Percentiles rank a stretch among this genome's conserved stretches.
These are phyloP conservation scores for Penicillium occitanis DNA, from an alignment of 2,329 filamentous ascomycete genomes.

Conservation along the genomic window DNA sequence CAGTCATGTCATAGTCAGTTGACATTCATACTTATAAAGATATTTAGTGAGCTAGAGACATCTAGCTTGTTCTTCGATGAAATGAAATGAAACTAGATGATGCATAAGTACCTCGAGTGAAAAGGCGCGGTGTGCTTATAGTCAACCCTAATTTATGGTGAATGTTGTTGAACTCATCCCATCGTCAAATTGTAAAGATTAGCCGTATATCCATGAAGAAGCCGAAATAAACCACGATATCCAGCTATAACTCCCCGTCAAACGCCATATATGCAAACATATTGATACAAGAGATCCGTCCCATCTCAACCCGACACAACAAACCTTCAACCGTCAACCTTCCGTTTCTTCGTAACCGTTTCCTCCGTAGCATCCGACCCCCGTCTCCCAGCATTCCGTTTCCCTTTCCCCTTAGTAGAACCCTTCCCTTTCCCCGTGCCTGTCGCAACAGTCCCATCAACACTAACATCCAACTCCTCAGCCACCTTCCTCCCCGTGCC, in stretches of 20 bases:
- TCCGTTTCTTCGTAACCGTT: slow-evolving; percentile 37
- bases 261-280: background rate
- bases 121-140: no score
- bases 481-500: slow-evolving; percentile 37
- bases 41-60: slow-evolving; percentile 6
- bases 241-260: background rate
- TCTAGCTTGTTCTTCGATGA: slow-evolving; percentile 2
- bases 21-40: slow-evolving; percentile 16
- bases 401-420: slow-evolving; percentile 37
- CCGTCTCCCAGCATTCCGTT: slow-evolving; percentile 31
- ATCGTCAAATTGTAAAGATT: background rate
- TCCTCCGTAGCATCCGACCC: slow-evolving; percentile 40
- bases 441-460: slow-evolving; percentile 25
- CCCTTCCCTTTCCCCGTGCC: slow-evolving; percentile 33
- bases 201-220: background rate
- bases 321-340: slow-evolving; percentile 20
- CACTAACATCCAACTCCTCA: slow-evolving; percentile 27
- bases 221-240: background rate
- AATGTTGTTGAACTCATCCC: background rate
- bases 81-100: slow-evolving; percentile 6
- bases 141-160: background rate
- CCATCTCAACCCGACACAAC: background rate
- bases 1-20: slow-evolving; percentile 25
- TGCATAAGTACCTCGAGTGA: background rate
- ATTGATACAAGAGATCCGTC: background rate